Conservation (phyloP, 2,329 filamentous ascomycete genomes). For the Bisporella sp. region DNA sequence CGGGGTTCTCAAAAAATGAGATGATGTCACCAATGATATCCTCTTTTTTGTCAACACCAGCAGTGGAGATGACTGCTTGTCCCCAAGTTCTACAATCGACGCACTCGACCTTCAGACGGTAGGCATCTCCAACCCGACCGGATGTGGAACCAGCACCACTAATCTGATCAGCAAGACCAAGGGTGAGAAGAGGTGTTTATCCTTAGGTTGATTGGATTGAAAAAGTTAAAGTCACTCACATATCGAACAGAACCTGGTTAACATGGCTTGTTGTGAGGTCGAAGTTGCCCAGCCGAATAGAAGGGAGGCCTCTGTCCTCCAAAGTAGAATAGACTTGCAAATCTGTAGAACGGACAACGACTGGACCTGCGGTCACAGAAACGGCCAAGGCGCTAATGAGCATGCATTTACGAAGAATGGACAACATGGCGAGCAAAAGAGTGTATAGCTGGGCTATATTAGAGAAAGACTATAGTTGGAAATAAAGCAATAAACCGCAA, state of each 20-base stretch:
- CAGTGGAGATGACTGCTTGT: constrained; percentile 14
- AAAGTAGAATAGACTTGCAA: not conserved
- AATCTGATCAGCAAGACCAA: not conserved
- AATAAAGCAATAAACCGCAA: not conserved
- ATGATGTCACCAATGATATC: constrained; percentile 9
- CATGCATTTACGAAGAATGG: not conserved
- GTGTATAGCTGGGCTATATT: not conserved
- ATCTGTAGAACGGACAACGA: constrained; percentile 1
- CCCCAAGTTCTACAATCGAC: constrained; percentile 20
- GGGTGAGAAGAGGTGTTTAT: too few species aligned
- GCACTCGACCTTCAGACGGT: constrained; percentile 10
- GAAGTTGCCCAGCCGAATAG: constrained; percentile 7
- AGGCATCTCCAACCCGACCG: constrained; percentile 3
- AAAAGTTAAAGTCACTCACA: constrained; percentile 7
- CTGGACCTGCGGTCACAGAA: not conserved
- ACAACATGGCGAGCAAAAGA: not conserved
- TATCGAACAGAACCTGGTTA: constrained; percentile 14
- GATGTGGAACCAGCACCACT: constrained; percentile 4
- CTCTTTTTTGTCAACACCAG: constrained; percentile 12
- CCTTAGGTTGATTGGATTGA: too few species aligned
- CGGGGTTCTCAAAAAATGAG: constrained; percentile 13
- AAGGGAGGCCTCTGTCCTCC: not conserved
- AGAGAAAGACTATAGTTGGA: constrained; percentile 7
- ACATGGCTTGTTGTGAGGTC: constrained; percentile 6
- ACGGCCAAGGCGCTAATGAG: constrained; percentile 1